These are phyloP conservation scores for Kappamyces sp. DNA, from an alignment of 192 early-diverging fungal species.

Conservation along the genomic window DNA sequence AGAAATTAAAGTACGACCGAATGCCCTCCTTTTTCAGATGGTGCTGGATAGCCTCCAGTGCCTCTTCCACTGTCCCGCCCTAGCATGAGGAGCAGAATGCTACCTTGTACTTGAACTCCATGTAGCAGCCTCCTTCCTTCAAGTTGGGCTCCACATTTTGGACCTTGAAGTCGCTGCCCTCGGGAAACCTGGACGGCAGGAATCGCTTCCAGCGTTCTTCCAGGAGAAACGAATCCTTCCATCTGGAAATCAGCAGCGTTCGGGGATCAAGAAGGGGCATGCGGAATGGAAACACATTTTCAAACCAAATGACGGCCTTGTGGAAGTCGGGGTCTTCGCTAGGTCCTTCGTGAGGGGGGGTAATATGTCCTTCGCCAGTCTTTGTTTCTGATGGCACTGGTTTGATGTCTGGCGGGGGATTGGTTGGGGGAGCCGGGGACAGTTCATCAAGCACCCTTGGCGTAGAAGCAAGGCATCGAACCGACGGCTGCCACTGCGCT, in stretches of 20 bases:
- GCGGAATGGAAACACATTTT: conserved; percentile 44
- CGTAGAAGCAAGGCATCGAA: too few species aligned
- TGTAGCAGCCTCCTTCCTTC: conserved; percentile 24
- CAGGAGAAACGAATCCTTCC: neutral
- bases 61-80: conserved; percentile 33
- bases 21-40: conserved; percentile 49
- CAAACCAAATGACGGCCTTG: conserved; percentile 45
- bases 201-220: conserved; percentile 3
- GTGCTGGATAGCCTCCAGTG: conserved; percentile 37
- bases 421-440: too few species aligned
- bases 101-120: conserved; percentile 29
- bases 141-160: conserved; percentile 12
- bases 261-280: conserved; percentile 34
- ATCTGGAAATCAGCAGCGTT: conserved; percentile 16
- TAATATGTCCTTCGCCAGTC: neutral
- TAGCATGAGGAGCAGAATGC: conserved; percentile 36
- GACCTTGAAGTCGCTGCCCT: conserved; percentile 1
- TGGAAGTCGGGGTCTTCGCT: conserved; percentile 10
- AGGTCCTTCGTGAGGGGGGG: neutral
- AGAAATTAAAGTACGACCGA: conserved; percentile 64
- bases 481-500: too few species aligned
- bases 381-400: too few species aligned
- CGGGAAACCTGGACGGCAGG: conserved; percentile 12
- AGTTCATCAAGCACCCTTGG: too few species aligned
- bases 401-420: too few species aligned